phyloP scores from a whole-genome alignment of 2,329 filamentous ascomycete species.

The Diplodia mutila region DNA sequence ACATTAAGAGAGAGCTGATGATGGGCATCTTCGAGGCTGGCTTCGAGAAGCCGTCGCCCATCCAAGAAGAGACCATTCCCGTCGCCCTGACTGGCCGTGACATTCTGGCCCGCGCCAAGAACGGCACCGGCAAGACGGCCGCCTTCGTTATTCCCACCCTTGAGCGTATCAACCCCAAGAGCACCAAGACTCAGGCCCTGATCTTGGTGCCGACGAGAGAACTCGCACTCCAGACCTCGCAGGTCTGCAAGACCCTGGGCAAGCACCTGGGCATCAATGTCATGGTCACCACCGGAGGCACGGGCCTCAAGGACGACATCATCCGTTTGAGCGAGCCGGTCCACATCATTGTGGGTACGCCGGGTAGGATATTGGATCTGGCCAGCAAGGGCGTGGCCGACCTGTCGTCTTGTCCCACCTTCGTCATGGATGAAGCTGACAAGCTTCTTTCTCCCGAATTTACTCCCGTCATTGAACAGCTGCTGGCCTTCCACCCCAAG shows the following conservation, averaged over 20 bases:
- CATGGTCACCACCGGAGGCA: constrained; percentile 98
- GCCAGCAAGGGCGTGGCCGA: constrained; percentile 97
- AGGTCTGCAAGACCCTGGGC: constrained; percentile 97
- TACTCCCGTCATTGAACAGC: constrained; percentile 94
- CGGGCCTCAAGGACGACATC: constrained; percentile 93
- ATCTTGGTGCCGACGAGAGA: constrained; percentile 97
- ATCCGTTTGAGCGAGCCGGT: constrained; percentile 91
- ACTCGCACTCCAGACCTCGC: constrained; percentile 95
- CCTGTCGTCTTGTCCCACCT: constrained; percentile 92
- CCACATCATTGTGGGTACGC: constrained; percentile 96
- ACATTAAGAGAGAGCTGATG: constrained; percentile 89
- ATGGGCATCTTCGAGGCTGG: constrained; percentile 99
- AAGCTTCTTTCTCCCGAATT: constrained; percentile 97
- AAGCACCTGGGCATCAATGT: constrained; percentile 98
- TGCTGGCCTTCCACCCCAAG: constrained; percentile 92
- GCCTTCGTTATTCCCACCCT: constrained; percentile 96
- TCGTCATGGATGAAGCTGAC: constrained; percentile 99
- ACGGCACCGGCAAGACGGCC: constrained; percentile 97
- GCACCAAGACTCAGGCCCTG: constrained; percentile 92
- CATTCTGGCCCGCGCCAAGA: constrained; percentile 94
- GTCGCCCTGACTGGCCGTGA: constrained; percentile 94
- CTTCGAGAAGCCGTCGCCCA: constrained; percentile 97
- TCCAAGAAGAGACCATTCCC: constrained; percentile 98
- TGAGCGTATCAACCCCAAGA: constrained; percentile 95
- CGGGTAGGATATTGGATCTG: constrained; percentile 92